phyloP scores from a whole-genome alignment of 2,329 filamentous ascomycete genomes.

The Penicillium occitanis region DNA sequence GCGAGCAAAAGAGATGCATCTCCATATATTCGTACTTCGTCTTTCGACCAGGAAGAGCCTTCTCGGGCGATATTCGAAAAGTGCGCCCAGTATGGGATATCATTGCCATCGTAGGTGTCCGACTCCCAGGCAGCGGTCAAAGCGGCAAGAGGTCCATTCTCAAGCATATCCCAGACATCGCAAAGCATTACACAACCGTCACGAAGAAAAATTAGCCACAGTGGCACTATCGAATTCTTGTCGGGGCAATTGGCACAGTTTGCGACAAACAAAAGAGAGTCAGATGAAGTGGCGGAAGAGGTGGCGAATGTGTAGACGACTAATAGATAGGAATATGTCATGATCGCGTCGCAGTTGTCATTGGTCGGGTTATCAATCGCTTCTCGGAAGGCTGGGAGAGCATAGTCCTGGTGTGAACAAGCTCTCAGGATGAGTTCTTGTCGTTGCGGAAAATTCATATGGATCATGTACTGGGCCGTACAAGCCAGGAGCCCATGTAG shows the following conservation, averaged over 20 bases:
- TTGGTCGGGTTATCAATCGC: conserved; percentile 23
- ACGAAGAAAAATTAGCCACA: conserved; percentile 28
- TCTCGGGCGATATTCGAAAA: neutral
- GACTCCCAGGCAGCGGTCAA: conserved; percentile 29
- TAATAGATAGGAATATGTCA: conserved; percentile 26
- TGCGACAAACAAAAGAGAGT: conserved; percentile 25
- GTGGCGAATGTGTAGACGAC: conserved; percentile 25
- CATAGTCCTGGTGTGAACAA: conserved; percentile 13
- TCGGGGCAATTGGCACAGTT: neutral
- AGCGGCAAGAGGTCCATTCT: conserved; percentile 20
- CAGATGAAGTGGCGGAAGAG: conserved; percentile 23
- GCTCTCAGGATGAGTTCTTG: conserved; percentile 29
- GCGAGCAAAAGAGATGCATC: conserved; percentile 4
- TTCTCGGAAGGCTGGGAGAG: conserved; percentile 14
- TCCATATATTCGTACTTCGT: neutral
- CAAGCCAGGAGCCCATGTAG: conserved; percentile 46
- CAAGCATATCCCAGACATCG: conserved; percentile 25
- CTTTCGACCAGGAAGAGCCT: neutral
- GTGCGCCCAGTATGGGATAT: neutral
- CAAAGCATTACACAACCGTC: conserved; percentile 28
- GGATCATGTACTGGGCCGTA: conserved; percentile 40
- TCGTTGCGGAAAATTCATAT: conserved; percentile 26
- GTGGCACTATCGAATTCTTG: conserved; percentile 14
- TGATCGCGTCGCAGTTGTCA: conserved; percentile 25
- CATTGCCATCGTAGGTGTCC: neutral